These are phyloP conservation scores for Alternaria dauci DNA, from an alignment of 2,329 filamentous ascomycete genomes.

Conservation along the genomic window DNA sequence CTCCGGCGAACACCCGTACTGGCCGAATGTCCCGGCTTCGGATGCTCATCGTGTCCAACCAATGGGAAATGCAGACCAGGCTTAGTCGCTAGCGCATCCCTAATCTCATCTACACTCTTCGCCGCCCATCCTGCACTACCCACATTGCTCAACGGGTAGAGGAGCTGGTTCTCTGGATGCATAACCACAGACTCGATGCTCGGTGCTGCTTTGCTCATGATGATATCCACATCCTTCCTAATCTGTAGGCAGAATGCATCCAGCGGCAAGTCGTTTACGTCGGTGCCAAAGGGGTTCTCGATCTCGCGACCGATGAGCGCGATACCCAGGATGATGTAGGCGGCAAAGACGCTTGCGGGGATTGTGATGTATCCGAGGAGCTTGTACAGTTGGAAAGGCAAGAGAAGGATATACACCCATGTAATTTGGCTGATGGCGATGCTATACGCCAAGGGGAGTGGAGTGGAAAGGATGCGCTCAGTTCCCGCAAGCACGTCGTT, in stretches of 20 bases:
- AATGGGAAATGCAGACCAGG: constrained; percentile 26
- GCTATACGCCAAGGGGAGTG: constrained; percentile 81
- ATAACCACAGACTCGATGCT: constrained; percentile 58
- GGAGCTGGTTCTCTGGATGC: constrained; percentile 58
- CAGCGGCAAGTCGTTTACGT: constrained; percentile 75
- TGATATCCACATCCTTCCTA: constrained; percentile 75
- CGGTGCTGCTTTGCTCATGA: constrained; percentile 56
- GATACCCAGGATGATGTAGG: constrained; percentile 85
- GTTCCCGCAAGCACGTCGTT: constrained; percentile 76
- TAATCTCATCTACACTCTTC: constrained; percentile 51
- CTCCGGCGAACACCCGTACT: neutral
- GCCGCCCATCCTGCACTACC: constrained; percentile 48
- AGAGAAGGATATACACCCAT: constrained; percentile 79
- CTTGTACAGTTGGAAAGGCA: constrained; percentile 79
- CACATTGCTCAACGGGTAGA: constrained; percentile 62
- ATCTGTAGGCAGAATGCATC: constrained; percentile 80
- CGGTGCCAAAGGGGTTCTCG: constrained; percentile 84
- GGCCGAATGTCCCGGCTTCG: constrained; percentile 13
- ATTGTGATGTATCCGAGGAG: constrained; percentile 76
- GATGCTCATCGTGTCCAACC: constrained; percentile 20
- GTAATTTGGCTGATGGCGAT: constrained; percentile 87
- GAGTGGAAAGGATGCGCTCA: constrained; percentile 81
- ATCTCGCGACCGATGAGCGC: constrained; percentile 80
- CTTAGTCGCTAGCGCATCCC: constrained; percentile 52
- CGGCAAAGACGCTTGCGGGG: constrained; percentile 73